A percentile compares a stretch with the other conserved stretches of the same genome.
These are phyloP conservation scores for Orbilia ellipsospora DNA, from an alignment of 2,329 filamentous ascomycete species.

Conservation along the genomic window DNA sequence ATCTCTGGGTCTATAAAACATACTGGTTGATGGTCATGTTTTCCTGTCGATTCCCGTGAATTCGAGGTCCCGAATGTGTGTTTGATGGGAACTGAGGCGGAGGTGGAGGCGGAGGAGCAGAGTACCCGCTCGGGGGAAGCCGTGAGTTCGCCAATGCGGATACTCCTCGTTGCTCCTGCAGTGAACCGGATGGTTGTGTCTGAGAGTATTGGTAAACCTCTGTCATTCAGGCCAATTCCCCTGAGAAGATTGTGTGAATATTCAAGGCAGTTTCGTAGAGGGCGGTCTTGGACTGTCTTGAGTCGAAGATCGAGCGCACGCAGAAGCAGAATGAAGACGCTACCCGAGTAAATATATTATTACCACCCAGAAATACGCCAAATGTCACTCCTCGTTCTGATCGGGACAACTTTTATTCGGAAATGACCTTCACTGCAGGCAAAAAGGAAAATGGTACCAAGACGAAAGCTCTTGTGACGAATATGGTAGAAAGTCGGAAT, in stretches of 20 bases:
- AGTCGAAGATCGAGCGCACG: conserved; percentile 19
- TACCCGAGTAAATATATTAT: background rate
- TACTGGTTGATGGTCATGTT: conserved; percentile 52
- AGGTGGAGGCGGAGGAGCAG: conserved; percentile 47
- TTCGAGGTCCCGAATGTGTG: conserved; percentile 26
- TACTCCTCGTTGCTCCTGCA: conserved; percentile 54
- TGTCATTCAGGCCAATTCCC: conserved; percentile 54
- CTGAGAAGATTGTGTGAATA: conserved; percentile 16
- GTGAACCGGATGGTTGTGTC: conserved; percentile 49
- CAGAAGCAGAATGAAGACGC: conserved; percentile 23
- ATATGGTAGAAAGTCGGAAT: conserved; percentile 48
- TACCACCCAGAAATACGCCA: conserved; percentile 27
- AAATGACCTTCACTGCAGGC: conserved; percentile 44
- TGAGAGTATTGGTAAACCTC: conserved; percentile 50
- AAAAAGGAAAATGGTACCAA: conserved; percentile 17
- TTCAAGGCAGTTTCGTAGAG: conserved; percentile 7
- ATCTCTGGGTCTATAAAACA: background rate
- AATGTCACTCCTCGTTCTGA: conserved; percentile 28
- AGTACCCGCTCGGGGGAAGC: conserved; percentile 53
- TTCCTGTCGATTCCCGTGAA: conserved; percentile 47
- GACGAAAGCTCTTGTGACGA: conserved; percentile 37
- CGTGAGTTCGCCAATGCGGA: conserved; percentile 55
- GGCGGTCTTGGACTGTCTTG: conserved; percentile 5
- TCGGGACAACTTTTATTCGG: conserved; percentile 52
- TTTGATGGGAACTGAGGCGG: conserved; percentile 32